Evolutionary conservation across 2,329 filamentous ascomycete genomes (phyloP).

Genomic region (Setomelanomma holmii): DNA sequence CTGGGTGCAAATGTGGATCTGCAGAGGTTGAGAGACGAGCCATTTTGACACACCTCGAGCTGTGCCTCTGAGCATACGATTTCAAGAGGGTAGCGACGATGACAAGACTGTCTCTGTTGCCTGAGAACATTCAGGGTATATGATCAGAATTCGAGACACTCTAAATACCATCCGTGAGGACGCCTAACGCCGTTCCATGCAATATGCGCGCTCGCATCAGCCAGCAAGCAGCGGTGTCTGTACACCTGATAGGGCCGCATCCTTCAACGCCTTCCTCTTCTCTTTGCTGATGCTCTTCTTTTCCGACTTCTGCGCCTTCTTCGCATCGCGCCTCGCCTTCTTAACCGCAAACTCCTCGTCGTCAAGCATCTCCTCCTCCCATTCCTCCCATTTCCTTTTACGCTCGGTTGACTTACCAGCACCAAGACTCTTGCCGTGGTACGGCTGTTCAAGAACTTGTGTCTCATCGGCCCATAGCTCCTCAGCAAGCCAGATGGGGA

Average conservation of each 20-base stretch:
- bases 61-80: too few relatives aligned
- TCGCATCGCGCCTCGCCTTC: slow-evolving; percentile 56
- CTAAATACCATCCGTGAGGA: neutral
- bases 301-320: slow-evolving; percentile 52
- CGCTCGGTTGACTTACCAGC: slow-evolving; percentile 37
- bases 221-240: slow-evolving; percentile 44
- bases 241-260: slow-evolving; percentile 53
- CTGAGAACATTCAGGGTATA: slow-evolving; percentile 16
- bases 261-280: slow-evolving; percentile 59
- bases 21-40: too few relatives aligned
- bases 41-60: too few relatives aligned
- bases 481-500: slow-evolving; percentile 93
- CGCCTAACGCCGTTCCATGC: slow-evolving; percentile 5
- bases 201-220: slow-evolving; percentile 11
- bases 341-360: slow-evolving; percentile 44
- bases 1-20: too few relatives aligned
- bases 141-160: slow-evolving; percentile 4
- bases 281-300: slow-evolving; percentile 51
- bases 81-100: neutral
- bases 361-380: slow-evolving; percentile 47
- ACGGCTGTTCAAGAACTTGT: slow-evolving; percentile 69
- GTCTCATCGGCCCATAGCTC: slow-evolving; percentile 87
- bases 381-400: slow-evolving; percentile 49
- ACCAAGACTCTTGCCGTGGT: slow-evolving; percentile 32
- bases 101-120: slow-evolving; percentile 1